Evolutionary conservation across 352 stramenopile genomes (phyloP), one percentile per base, ranked within the genome.

Genomic region (Pilasporangium apinafurcum): DNA sequence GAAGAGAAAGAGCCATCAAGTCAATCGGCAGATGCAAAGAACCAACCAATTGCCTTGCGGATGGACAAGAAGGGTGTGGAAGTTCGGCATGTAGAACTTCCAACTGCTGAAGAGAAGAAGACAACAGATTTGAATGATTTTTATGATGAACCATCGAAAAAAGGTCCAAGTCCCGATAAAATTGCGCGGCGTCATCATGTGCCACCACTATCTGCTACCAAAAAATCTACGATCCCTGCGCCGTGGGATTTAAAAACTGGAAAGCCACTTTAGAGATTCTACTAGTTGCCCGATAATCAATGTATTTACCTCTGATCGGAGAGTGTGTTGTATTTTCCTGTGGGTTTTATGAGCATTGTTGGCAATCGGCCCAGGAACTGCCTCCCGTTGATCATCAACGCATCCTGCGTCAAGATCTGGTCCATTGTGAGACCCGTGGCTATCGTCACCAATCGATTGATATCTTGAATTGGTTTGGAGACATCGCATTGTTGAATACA

Each of bases 331-430:
- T 62, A 69, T 27, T 74, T 64, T 5, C 75, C 69, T 22, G 54
- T 66, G 16, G 71, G 71, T 13, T 61, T 65, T 22, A 83, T 16
- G 8, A 87, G 34, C 18, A 85, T 27, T 10, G 65, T 83, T 26
- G 59, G 59, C 8, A 87, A 49, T 10, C 40, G 55, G 6, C 47
- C 37, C 2, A 85, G 29, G 7, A 85, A 68, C 42, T 77, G 59
- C 2, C 44, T 35, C 5, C 31, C 53, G 32, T 74, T 67, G 4
- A 85, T 36, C 57, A 81, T 56, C 50, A 84, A 63, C 10, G 64
- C 62, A 34, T 87, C 75, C 22, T 83, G 66, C 4, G 67, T 82
- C 3, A 87, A 51, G 26, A 83, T 63, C 43, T 83, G 68, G 29
- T 71, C 57, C 17, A 66, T 47, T 3, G 53, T 66, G 12, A 85